Evolutionary conservation across 441 rosid genomes (phyloP).

Genomic region (Pelargonium exstipulatum): DNA sequence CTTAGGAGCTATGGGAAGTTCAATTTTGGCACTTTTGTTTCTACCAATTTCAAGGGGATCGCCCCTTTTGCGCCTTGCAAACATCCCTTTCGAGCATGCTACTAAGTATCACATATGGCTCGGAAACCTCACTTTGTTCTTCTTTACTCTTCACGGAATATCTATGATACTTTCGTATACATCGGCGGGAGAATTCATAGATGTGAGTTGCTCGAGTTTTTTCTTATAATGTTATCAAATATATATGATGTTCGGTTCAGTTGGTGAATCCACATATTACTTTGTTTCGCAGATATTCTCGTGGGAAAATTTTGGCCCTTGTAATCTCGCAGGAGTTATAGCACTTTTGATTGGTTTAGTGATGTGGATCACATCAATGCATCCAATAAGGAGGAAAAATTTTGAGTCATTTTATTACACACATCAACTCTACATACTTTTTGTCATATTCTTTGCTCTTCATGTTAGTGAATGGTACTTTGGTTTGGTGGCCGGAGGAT

Average conservation of each 20-base stretch:
- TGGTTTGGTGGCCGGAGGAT: constrained; percentile 48
- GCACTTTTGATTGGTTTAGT: constrained; percentile 54
- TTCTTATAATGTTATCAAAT: too few species aligned
- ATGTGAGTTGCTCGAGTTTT: constrained; percentile 38
- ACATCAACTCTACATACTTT: constrained; percentile 53
- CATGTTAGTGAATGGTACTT: constrained; percentile 54
- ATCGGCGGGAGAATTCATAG: constrained; percentile 37
- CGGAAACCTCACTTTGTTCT: constrained; percentile 59
- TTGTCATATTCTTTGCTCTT: constrained; percentile 54
- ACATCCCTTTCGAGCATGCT: constrained; percentile 64
- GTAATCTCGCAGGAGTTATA: constrained; percentile 50
- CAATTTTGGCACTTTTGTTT: constrained; percentile 56
- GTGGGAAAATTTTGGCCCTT: constrained; percentile 43
- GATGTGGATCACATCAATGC: constrained; percentile 63
- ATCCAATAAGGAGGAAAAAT: constrained; percentile 42
- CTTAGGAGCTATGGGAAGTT: constrained; percentile 66
- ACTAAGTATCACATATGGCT: constrained; percentile 68
- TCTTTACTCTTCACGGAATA: constrained; percentile 57
- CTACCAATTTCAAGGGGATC: constrained; percentile 66
- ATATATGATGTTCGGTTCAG: too few species aligned
- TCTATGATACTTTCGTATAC: constrained; percentile 43
- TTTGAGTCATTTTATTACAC: constrained; percentile 71
- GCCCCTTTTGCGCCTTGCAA: constrained; percentile 49
- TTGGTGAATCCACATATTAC: too few species aligned
- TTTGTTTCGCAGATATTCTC: constrained; percentile 39